A percentile compares a stretch with the other conserved stretches of the same genome.
Conservation (phyloP, 192 early-diverging fungal species). For the Powellomyces hirtus region DNA sequence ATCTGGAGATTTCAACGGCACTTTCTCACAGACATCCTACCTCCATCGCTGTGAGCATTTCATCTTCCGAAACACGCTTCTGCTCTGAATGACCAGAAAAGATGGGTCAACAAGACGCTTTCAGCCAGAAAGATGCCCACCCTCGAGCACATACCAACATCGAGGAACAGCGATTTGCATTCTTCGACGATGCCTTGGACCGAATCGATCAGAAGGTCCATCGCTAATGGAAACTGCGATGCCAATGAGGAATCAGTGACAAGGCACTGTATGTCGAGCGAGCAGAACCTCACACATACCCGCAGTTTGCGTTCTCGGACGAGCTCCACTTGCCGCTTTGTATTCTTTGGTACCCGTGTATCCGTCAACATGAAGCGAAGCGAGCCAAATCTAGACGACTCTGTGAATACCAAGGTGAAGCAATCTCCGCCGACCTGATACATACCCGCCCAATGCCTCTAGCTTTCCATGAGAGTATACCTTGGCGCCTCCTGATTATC, state of each 20-base stretch:
- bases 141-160: neutral
- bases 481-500: conserved; percentile 66
- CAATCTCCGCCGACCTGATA: neutral
- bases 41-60: neutral
- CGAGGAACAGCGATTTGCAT: conserved; percentile 7
- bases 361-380: conserved; percentile 84
- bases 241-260: neutral
- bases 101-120: neutral
- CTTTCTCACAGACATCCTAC: neutral
- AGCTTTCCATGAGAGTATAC: conserved; percentile 65
- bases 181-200: conserved; percentile 6
- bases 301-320: conserved; percentile 44
- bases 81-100: neutral
- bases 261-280: neutral
- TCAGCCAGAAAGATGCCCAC: neutral
- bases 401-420: neutral
- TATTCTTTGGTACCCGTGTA: conserved; percentile 86
- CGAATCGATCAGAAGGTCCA: conserved; percentile 31
- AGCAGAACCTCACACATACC: conserved; percentile 4
- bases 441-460: conserved; percentile 47
- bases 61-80: neutral
- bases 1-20: too few relatives aligned
- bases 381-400: conserved; percentile 53
- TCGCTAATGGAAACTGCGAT: conserved; percentile 19
- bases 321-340: conserved; percentile 78